These are phyloP conservation scores for Aspergillus saccharolyticus DNA, from an alignment of 495 filamentous ascomycete species.

Conservation along the genomic window DNA sequence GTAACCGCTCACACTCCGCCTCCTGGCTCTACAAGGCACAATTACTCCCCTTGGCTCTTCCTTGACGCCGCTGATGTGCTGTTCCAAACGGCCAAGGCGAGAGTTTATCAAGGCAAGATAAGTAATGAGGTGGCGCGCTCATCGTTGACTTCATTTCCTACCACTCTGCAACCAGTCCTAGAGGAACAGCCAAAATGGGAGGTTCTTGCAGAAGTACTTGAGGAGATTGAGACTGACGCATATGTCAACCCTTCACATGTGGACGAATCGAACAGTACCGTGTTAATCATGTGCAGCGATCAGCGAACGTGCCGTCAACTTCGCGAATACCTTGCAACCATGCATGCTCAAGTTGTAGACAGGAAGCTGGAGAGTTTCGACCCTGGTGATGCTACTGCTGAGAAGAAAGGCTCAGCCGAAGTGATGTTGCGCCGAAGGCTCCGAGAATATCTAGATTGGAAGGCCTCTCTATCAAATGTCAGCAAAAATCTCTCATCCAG, in stretches of 20 bases:
- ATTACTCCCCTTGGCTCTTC: conserved; percentile 93
- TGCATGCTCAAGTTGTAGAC: conserved; percentile 67
- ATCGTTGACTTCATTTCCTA: conserved; percentile 43
- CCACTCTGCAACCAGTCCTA: conserved; percentile 78
- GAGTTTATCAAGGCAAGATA: conserved; percentile 77
- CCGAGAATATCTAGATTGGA: conserved; percentile 89
- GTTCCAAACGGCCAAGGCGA: conserved; percentile 81
- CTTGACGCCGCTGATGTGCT: conserved; percentile 92
- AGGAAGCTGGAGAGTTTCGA: conserved; percentile 22
- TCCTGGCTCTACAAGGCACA: conserved; percentile 80
- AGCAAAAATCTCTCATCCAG: conserved; percentile 65
- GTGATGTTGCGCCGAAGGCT: conserved; percentile 88
- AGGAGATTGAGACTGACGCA: conserved; percentile 88
- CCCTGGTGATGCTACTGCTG: conserved; percentile 37
- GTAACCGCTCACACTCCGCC: conserved; percentile 84
- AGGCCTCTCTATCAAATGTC: conserved; percentile 80
- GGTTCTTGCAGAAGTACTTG: conserved; percentile 75
- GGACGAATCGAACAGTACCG: conserved; percentile 87
- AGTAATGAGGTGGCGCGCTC: conserved; percentile 36
- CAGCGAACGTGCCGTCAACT: conserved; percentile 83
- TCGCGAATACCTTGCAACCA: conserved; percentile 83
- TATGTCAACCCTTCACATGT: conserved; percentile 70
- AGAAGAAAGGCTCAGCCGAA: conserved; percentile 61
- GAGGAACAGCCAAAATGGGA: conserved; percentile 96
- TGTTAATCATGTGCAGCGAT: conserved; percentile 93